Conservation (phyloP, 2,329 filamentous ascomycete species). For the Fusarium humuli region DNA sequence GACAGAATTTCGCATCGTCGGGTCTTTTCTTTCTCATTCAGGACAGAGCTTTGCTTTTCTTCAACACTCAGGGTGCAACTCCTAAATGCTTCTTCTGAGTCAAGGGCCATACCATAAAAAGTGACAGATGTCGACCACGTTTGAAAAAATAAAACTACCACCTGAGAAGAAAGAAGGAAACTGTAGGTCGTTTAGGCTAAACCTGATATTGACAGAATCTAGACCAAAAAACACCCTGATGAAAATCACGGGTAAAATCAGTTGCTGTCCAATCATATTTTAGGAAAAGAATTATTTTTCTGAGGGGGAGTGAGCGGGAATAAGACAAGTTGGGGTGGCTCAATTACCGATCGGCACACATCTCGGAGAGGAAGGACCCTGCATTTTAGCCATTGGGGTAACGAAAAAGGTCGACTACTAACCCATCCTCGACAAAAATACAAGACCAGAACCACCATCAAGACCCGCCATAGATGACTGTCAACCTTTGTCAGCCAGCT, state of each 20-base stretch:
- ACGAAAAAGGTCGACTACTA: background rate
- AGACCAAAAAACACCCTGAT: slow-evolving; percentile 2
- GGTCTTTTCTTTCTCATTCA: background rate
- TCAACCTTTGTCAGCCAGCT: background rate
- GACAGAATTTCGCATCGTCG: slow-evolving; percentile 16
- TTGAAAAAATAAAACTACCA: background rate
- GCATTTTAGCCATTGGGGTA: slow-evolving; percentile 18
- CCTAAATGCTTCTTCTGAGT: slow-evolving; percentile 22
- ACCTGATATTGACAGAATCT: slow-evolving; percentile 29
- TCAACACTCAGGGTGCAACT: slow-evolving; percentile 4
- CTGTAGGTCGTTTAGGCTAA: slow-evolving; percentile 31
- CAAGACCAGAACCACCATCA: fast-evolving
- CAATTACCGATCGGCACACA: slow-evolving; percentile 38
- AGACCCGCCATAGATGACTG: fast-evolving
- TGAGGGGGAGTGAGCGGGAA: slow-evolving; percentile 17
- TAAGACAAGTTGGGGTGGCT: slow-evolving; percentile 30
- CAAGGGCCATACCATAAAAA: slow-evolving; percentile 8
- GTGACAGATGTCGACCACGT: background rate
- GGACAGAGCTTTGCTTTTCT: background rate
- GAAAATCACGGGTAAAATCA: slow-evolving; percentile 5
- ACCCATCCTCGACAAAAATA: background rate
- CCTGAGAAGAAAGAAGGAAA: background rate
- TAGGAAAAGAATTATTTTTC: background rate
- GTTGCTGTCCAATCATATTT: slow-evolving; percentile 2
- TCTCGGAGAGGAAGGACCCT: slow-evolving; percentile 31